A percentile compares a stretch with the other conserved stretches of the same genome.
Evolutionary conservation across 495 filamentous ascomycete species (phyloP).

Genomic region (Aspergillus avenaceus): DNA sequence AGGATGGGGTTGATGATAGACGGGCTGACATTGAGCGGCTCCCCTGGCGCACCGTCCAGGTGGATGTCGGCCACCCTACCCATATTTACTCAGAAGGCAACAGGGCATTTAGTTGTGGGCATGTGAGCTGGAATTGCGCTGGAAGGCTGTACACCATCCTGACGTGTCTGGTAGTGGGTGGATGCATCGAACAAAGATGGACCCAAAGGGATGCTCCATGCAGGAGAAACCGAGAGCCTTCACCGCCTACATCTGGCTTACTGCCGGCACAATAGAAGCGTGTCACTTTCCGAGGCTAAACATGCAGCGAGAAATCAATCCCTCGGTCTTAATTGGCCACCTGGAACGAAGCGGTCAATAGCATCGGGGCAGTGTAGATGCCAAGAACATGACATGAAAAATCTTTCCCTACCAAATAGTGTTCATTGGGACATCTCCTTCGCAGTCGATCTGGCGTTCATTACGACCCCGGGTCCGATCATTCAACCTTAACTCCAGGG

Average conservation of each 20-base stretch:
- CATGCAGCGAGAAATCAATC: neutral
- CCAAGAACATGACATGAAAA: neutral
- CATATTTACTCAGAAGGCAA: neutral
- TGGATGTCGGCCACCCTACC: neutral
- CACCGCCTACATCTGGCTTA: too few relatives aligned
- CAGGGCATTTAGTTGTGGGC: neutral
- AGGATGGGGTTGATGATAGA: neutral
- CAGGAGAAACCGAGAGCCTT: too few relatives aligned
- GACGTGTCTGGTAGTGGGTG: slow-evolving; percentile 1
- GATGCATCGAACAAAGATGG: neutral
- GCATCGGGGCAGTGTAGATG: neutral
- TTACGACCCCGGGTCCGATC: too few relatives aligned
- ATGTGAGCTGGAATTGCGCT: neutral
- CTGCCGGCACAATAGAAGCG: neutral
- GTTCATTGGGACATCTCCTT: neutral
- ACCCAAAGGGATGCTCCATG: too few relatives aligned
- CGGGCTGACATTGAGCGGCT: neutral
- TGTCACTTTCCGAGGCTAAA: neutral
- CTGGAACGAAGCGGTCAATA: too few relatives aligned
- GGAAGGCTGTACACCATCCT: slow-evolving; percentile 4
- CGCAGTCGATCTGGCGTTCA: too few relatives aligned
- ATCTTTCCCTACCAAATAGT: neutral
- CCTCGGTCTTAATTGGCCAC: too few relatives aligned
- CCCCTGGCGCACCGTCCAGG: neutral
- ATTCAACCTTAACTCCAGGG: neutral